phyloP scores from a whole-genome alignment of 2,329 filamentous ascomycete species.

The Paecilomyces sp. region DNA sequence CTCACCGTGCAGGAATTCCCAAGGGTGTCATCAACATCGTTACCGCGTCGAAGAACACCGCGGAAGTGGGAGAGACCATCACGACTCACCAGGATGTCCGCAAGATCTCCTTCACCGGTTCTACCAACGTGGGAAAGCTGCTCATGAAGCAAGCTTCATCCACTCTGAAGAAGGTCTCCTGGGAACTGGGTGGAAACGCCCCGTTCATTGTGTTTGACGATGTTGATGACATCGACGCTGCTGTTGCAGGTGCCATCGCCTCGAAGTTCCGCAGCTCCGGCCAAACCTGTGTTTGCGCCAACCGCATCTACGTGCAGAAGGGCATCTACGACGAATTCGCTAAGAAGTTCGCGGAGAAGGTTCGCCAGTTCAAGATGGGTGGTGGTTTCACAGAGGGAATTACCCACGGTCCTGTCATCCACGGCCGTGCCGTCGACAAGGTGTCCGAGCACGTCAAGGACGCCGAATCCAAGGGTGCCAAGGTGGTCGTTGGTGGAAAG shows the following conservation, averaged over 20 bases:
- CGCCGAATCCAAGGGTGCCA: constrained; percentile 68
- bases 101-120: constrained; percentile 91
- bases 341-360: constrained; percentile 46
- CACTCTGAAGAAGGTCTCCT: constrained; percentile 78
- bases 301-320: constrained; percentile 11
- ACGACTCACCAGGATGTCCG: constrained; percentile 70
- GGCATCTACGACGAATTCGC: constrained; percentile 22
- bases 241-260: constrained; percentile 73
- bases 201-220: constrained; percentile 98
- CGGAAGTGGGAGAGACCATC: constrained; percentile 67
- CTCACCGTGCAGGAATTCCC: constrained; percentile 78
- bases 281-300: constrained; percentile 78
- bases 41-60: constrained; percentile 71
- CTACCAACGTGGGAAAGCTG: constrained; percentile 58
- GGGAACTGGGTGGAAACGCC: constrained; percentile 91
- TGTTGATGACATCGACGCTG: constrained; percentile 70
- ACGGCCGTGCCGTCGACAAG: constrained; percentile 72
- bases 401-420: constrained; percentile 53
- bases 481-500: constrained; percentile 68
- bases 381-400: constrained; percentile 39
- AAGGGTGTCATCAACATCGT: constrained; percentile 87
- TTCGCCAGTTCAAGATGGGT: constrained; percentile 43
- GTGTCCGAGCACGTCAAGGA: constrained; percentile 74
- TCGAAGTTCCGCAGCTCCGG: constrained; percentile 93
- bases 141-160: constrained; percentile 84